These are phyloP conservation scores for Diaporthe eres DNA, from an alignment of 2,329 filamentous ascomycete species.

Conservation along the genomic window DNA sequence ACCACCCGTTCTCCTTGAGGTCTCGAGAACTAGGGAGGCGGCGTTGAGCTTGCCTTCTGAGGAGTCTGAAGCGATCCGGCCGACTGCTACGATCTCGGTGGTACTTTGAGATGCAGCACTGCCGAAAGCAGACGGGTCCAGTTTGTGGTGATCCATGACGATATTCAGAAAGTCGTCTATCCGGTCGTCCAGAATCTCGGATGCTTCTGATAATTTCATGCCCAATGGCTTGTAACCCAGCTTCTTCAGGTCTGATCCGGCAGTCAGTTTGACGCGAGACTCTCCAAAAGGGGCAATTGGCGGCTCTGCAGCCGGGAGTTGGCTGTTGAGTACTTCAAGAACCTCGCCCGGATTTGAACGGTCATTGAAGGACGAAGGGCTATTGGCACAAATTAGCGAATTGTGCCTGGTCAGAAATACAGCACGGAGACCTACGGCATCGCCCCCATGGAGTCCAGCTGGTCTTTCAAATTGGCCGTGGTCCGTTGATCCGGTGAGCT, in stretches of 20 bases:
- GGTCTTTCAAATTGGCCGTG: constrained; percentile 56
- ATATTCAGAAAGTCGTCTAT: constrained; percentile 90
- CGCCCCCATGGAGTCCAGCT: constrained; percentile 55
- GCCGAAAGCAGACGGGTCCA: constrained; percentile 87
- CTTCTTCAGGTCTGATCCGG: constrained; percentile 91
- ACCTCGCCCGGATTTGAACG: constrained; percentile 85
- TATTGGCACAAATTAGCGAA: constrained; percentile 46
- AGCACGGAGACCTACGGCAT: constrained; percentile 52
- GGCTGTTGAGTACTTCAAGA: constrained; percentile 85
- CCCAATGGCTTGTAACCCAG: constrained; percentile 92
- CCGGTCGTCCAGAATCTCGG: constrained; percentile 92
- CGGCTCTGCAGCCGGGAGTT: constrained; percentile 76
- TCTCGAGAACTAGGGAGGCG: constrained; percentile 89
- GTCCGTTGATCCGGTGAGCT: constrained; percentile 62
- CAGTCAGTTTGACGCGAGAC: constrained; percentile 85
- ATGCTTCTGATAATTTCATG: constrained; percentile 94
- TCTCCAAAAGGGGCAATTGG: constrained; percentile 81
- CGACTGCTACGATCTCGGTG: constrained; percentile 89
- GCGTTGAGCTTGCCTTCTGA: constrained; percentile 88
- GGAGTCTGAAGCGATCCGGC: constrained; percentile 90
- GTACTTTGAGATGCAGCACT: constrained; percentile 89
- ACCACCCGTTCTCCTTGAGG: constrained; percentile 85
- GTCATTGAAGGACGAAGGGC: constrained; percentile 78
- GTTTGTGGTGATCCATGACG: constrained; percentile 79
- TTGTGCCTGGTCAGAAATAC: too few relatives aligned